A percentile compares a stretch with the other conserved stretches of the same genome.
Evolutionary conservation across 2,329 filamentous ascomycete species (phyloP).

Genomic region (Thermoascus crustaceus): DNA sequence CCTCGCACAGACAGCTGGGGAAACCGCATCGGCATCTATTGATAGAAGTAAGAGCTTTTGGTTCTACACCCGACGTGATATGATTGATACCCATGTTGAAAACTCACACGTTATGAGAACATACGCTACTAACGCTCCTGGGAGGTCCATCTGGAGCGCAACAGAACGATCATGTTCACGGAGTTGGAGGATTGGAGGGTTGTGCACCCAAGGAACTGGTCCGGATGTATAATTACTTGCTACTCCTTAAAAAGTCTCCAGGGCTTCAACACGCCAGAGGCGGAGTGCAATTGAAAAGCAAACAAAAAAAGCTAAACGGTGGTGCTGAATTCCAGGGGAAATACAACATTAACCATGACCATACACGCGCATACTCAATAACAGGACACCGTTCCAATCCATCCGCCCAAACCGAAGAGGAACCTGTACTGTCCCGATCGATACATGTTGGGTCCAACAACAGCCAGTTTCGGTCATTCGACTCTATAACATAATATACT

Average conservation of each 20-base stretch:
- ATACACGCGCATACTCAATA: not conserved
- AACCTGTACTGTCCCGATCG: not conserved
- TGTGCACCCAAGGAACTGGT: not conserved
- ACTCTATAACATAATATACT: constrained; percentile 1
- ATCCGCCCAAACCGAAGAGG: not conserved
- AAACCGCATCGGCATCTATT: constrained; percentile 69
- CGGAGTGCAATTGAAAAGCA: not conserved
- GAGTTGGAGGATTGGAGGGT: not conserved
- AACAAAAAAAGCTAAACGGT: not conserved
- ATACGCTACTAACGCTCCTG: not conserved
- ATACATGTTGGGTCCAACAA: not conserved
- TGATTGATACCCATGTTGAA: not conserved
- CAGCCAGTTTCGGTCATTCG: too few species aligned
- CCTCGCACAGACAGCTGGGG: constrained; percentile 74
- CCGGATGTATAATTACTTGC: constrained; percentile 1
- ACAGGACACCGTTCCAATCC: not conserved
- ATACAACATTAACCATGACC: not conserved
- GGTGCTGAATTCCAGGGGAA: not conserved
- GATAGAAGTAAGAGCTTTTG: constrained; percentile 12
- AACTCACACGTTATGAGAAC: not conserved
- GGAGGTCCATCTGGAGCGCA: not conserved
- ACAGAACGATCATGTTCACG: too few species aligned
- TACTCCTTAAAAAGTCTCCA: not conserved
- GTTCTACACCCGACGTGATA: not conserved
- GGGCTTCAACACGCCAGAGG: not conserved